Percentiles rank a stretch among this genome's conserved stretches.
phyloP scores from a whole-genome alignment of 106 monocot genomes.

The Dendrobium catenatum region DNA sequence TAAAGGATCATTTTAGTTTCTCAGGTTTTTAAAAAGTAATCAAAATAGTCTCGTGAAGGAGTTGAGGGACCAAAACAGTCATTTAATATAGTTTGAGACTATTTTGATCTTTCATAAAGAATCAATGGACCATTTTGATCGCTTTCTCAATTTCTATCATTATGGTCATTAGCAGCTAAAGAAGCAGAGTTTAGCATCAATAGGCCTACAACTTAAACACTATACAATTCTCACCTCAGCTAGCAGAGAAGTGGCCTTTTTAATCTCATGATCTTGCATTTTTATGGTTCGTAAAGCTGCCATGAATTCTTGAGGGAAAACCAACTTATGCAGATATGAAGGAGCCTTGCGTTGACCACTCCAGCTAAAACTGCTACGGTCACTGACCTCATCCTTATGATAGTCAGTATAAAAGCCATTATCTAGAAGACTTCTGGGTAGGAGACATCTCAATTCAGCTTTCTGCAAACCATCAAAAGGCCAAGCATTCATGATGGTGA shows the following conservation, averaged over 20 bases:
- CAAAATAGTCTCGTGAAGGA: too few species aligned
- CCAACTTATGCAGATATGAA: slow-evolving; percentile 59
- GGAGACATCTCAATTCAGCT: slow-evolving; percentile 82
- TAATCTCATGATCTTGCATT: slow-evolving; percentile 63
- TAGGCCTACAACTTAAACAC: neutral
- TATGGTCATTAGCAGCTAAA: neutral
- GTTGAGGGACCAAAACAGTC: too few species aligned
- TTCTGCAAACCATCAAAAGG: slow-evolving; percentile 44
- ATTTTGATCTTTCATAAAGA: too few species aligned
- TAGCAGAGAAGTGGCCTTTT: slow-evolving; percentile 42
- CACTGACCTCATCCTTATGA: slow-evolving; percentile 3
- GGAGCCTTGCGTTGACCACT: slow-evolving; percentile 85
- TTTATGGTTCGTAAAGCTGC: slow-evolving; percentile 59
- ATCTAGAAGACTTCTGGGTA: slow-evolving; percentile 64
- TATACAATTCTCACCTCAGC: slow-evolving; percentile 39
- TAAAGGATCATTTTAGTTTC: too few species aligned
- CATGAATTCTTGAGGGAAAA: slow-evolving; percentile 86
- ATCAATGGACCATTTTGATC: neutral
- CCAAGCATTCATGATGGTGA: neutral
- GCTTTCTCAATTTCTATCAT: neutral
- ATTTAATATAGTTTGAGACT: too few species aligned
- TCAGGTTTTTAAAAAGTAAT: too few species aligned
- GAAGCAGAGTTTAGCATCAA: neutral
- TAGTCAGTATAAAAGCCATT: slow-evolving; percentile 49
- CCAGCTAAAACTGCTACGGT: slow-evolving; percentile 63